A percentile compares a stretch with the other conserved stretches of the same genome.
These are phyloP conservation scores for Aureobasidium mangrovei DNA, from an alignment of 2,329 filamentous ascomycete genomes.

Conservation along the genomic window DNA sequence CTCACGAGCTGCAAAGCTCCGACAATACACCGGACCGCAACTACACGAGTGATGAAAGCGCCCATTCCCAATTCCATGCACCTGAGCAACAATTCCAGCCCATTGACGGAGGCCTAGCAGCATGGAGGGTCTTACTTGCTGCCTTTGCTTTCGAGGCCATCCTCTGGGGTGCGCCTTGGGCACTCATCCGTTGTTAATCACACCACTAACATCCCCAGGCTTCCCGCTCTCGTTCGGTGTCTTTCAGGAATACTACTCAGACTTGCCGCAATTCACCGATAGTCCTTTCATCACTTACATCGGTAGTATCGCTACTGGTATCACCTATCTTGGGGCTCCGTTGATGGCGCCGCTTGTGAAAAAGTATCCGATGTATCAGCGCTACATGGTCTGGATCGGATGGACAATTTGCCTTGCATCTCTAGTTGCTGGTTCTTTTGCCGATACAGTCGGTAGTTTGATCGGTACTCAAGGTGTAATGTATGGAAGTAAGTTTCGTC, in stretches of 20 bases:
- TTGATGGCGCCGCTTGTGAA: conserved; percentile 40
- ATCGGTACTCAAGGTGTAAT: conserved; percentile 54
- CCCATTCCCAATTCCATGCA: background rate
- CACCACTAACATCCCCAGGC: conserved; percentile 36
- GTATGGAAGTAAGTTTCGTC: conserved; percentile 47
- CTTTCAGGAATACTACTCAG: conserved; percentile 61
- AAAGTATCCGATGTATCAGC: conserved; percentile 33
- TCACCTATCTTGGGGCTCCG: conserved; percentile 46
- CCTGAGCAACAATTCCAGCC: conserved; percentile 16
- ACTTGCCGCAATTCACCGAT: conserved; percentile 48
- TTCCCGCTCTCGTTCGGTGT: conserved; percentile 62
- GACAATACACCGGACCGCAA: too few species aligned
- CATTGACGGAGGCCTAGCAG: conserved; percentile 19
- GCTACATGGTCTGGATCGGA: conserved; percentile 39
- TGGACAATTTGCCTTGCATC: conserved; percentile 20
- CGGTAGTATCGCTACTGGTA: conserved; percentile 54
- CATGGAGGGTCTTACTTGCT: conserved; percentile 20
- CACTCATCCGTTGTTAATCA: background rate
- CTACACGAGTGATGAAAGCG: too few species aligned
- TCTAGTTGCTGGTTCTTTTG: conserved; percentile 33
- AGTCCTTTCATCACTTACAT: conserved; percentile 50
- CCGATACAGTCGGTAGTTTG: conserved; percentile 44
- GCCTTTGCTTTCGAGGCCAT: conserved; percentile 44
- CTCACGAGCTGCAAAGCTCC: too few species aligned
- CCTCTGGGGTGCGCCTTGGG: conserved; percentile 37